A percentile compares a stretch with the other conserved stretches of the same genome.
These are phyloP conservation scores for Zelonia costaricensis DNA, from an alignment of 208 protist genomes.

Conservation along the genomic window DNA sequence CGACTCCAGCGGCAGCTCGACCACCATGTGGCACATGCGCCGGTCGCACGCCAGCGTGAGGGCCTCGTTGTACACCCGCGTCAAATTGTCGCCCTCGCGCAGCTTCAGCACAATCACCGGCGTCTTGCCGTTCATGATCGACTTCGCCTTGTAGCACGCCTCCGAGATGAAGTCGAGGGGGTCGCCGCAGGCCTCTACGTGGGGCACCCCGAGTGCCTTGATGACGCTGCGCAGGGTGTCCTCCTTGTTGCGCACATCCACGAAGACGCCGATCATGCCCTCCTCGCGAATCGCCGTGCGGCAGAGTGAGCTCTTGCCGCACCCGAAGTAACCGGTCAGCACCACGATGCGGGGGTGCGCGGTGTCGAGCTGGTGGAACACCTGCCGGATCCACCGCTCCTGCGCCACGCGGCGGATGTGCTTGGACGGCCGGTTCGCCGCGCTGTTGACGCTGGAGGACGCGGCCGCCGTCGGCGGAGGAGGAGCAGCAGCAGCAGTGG, in stretches of 20 bases:
- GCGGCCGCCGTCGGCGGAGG: neutral
- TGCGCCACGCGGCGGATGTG: constrained; percentile 26
- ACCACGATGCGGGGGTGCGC: constrained; percentile 62
- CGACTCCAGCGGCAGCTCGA: constrained; percentile 79
- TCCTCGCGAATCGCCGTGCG: constrained; percentile 59
- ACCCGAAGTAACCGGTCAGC: constrained; percentile 71
- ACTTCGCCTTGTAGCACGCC: constrained; percentile 58
- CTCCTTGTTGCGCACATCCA: constrained; percentile 72
- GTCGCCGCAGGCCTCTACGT: constrained; percentile 85
- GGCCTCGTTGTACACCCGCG: constrained; percentile 66
- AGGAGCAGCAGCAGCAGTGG: too few relatives aligned
- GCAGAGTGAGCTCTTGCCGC: constrained; percentile 69
- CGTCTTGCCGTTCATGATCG: constrained; percentile 52
- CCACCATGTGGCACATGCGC: constrained; percentile 75
- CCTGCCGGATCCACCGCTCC: constrained; percentile 49
- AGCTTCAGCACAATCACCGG: constrained; percentile 67
- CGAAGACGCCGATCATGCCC: constrained; percentile 69
- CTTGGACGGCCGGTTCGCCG: constrained; percentile 15
- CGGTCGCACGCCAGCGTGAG: constrained; percentile 60
- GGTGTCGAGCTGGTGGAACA: constrained; percentile 48
- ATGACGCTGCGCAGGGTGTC: constrained; percentile 68
- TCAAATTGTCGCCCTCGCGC: constrained; percentile 56
- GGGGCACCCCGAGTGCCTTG: constrained; percentile 76
- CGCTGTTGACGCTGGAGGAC: constrained; percentile 1
- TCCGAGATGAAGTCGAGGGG: constrained; percentile 82